Base-by-base conservation (phyloP, 441 rosid genomes). In the Populus hybrid region DNA sequence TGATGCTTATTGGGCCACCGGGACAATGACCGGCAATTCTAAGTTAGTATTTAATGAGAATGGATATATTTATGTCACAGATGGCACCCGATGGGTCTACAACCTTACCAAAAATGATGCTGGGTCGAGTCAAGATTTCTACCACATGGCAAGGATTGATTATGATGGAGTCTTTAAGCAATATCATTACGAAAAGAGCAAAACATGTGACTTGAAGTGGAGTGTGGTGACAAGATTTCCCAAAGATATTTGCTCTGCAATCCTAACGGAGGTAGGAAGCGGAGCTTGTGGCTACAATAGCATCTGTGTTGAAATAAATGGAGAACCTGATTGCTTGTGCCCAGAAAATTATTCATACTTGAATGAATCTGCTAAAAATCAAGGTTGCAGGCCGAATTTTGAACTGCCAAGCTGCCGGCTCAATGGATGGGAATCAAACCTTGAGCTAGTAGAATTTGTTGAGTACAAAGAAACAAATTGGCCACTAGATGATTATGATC, bases 401-500 rank as follows among this genome's bases (percentile, higher is more conserved):
- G 57, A 46, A 46, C 7, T 46, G 57, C 57, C 57, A 46, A 46
- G 57, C 57, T 46, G 57, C 57, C 57, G 57, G 57, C 57, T 0
- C 57, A 46, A 46, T 46, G 57, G 57, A 46, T 46, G 57, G 57
- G 57, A 46, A 46, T 46, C 57, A 46, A 14, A 46, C 57, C 7
- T 14, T 46, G 57, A 14, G 2, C 57, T 46, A 4, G 57, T 14
- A 46, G 57, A 46, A 14, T 46, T 46, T 14, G 6, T 0, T 46
- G 7, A 46, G 57, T 46, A 46, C 57, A 4, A 24, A 1, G 71
- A 69, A 9, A 69, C 73, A 0, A 35, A 84, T 78, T 87, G 88
- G 84, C 89, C 89, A 6, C 30, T n/a, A 0, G 30, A 80, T 24
- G 89, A 86, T 73, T 86, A 82, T 36, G 86, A 79, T 26, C 46